A percentile compares a stretch with the other conserved stretches of the same genome.
These are phyloP conservation scores for Fomitopsis serialis DNA, from an alignment of 768 basidiomycete species.

Conservation along the genomic window DNA sequence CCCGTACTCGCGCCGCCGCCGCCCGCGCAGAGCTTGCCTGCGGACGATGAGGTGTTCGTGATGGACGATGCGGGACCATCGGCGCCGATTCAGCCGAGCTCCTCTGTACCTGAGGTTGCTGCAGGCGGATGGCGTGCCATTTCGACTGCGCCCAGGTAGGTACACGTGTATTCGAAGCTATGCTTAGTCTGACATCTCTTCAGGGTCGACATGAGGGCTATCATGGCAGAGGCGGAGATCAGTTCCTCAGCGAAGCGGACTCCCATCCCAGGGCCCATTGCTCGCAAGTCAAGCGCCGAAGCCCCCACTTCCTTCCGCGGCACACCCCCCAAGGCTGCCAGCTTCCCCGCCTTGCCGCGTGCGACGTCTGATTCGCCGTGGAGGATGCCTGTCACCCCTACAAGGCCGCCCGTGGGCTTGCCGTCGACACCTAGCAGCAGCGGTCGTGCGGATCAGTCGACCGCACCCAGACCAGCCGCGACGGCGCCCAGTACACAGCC, in stretches of 20 bases:
- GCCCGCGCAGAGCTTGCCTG: conserved; percentile 14
- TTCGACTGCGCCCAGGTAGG: conserved; percentile 45
- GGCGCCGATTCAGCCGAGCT: neutral
- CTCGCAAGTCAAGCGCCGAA: neutral
- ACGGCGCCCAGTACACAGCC: conserved; percentile 6
- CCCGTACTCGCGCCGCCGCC: conserved; percentile 13
- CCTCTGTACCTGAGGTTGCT: neutral
- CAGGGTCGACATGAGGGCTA: conserved; percentile 77
- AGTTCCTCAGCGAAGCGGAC: conserved; percentile 11
- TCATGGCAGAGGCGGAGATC: conserved; percentile 76
- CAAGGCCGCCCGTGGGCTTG: neutral
- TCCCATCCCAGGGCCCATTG: neutral
- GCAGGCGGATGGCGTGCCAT: conserved; percentile 27
- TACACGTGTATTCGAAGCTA: conserved; percentile 11
- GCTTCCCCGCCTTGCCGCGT: neutral
- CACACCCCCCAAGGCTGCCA: conserved; percentile 6
- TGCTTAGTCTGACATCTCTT: conserved; percentile 5
- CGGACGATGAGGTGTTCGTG: conserved; percentile 67
- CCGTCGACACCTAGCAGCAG: neutral
- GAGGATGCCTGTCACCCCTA: conserved; percentile 6
- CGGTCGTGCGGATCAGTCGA: neutral
- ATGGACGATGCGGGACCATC: conserved; percentile 69
- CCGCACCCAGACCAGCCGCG: neutral
- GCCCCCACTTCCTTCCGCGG: neutral
- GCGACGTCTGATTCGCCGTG: conserved; percentile 4